Evolutionary conservation across 148 eudicot species (phyloP), one percentile per base, ranked within the genome.

Genomic region (Bassia scoparia): DNA sequence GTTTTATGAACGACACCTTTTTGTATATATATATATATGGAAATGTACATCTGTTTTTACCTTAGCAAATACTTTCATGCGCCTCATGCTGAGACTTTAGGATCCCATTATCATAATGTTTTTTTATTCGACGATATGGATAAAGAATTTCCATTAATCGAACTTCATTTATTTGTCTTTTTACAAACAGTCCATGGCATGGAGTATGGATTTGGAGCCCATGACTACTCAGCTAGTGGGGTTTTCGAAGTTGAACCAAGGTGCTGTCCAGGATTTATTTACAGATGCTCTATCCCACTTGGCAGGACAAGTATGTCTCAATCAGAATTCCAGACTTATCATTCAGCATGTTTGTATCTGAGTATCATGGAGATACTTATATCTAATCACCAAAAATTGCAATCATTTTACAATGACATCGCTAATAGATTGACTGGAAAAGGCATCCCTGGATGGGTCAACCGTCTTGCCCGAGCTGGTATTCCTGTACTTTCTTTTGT

Each of bases 131-230:
- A 26, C 6, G n/a, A 16, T n/a, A 44, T 24, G 43, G 53, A 23
- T 17, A 18, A 21, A 66, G 35, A 38, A 0, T 24, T 41, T 33
- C 61, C 4, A 23, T 53, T 35, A 23, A 76, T 41, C 33, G 23
- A 34, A 67, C 34, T 35, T 64, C 31, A 14, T 62, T 70, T 46
- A 21, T 50, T 46, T 29, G 26, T 50, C 38, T 13, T 54, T 41
- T 3, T 52, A 37, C 55, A 49, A 64, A 71, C 85, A 91, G 97
- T 91, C 67, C 90, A 89, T 79, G 97, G 97, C 43, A 86, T 83
- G 90, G 94, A 91, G 82, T 91, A 91, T 82, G 97, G 89, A 81
- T 91, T 83, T 80, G 97, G 97, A 65, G 97, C 97, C 21, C 97
- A 91, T 70, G 97, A 91, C 75, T 86, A 73, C 27, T 84, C 97